Evolutionary conservation across 2,329 filamentous ascomycete species (phyloP).

Genomic region (Colletotrichum sp.): DNA sequence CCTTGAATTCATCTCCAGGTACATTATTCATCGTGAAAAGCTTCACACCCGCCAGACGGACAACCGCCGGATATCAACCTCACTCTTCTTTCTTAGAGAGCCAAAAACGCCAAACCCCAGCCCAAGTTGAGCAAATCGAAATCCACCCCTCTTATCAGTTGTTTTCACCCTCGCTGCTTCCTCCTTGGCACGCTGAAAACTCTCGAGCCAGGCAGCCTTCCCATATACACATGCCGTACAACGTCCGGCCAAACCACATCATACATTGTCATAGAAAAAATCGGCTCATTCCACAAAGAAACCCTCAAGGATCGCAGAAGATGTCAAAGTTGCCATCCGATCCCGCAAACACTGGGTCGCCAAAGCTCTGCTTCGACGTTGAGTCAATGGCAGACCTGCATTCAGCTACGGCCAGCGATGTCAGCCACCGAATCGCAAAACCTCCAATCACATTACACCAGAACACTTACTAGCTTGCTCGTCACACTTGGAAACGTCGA

Average conservation of each 20-base stretch:
- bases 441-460: neutral
- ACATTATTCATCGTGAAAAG: neutral
- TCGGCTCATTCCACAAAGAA: neutral
- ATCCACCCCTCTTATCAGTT: neutral
- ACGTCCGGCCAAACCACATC: neutral
- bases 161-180: neutral
- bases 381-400: slow-evolving; percentile 41
- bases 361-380: slow-evolving; percentile 26
- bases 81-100: neutral
- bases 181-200: neutral
- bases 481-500: slow-evolving; percentile 50
- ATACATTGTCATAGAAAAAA: neutral
- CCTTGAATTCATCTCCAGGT: neutral
- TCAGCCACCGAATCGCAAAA: neutral
- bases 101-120: neutral
- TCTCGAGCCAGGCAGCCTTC: neutral
- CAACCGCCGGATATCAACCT: slow-evolving; percentile 1
- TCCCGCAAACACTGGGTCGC: slow-evolving; percentile 38
- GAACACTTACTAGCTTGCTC: slow-evolving; percentile 45
- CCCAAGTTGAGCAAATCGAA: neutral
- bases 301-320: slow-evolving; percentile 46
- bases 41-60: neutral
- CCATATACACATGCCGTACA: neutral
- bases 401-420: slow-evolving; percentile 30
- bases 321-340: slow-evolving; percentile 49